Evolutionary conservation across 1,284 basidiomycete genomes (phyloP).

Genomic region (Pulveroboletus sp.): DNA sequence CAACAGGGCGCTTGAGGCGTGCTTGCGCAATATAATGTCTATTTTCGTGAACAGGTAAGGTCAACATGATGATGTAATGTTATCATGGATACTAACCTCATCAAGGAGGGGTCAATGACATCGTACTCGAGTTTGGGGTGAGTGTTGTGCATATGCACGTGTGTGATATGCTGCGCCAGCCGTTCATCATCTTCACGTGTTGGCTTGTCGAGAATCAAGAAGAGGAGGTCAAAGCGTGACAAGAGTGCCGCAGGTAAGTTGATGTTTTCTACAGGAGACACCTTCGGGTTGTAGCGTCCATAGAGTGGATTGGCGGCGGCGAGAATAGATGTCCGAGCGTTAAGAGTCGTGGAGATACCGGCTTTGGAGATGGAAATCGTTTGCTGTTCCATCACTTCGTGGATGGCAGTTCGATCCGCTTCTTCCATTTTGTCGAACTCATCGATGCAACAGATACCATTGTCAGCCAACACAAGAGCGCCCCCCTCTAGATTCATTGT

Average conservation of each 20-base stretch:
- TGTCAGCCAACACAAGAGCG: slow-evolving; percentile 96
- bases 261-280: slow-evolving; percentile 98
- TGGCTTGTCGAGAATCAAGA: slow-evolving; percentile 96
- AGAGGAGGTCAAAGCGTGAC: slow-evolving; percentile 95
- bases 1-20: slow-evolving; percentile 84
- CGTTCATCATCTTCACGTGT: slow-evolving; percentile 92
- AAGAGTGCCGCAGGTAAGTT: slow-evolving; percentile 96
- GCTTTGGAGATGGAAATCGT: slow-evolving; percentile 99
- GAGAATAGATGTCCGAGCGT: slow-evolving; percentile 97
- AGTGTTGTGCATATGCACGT: slow-evolving; percentile 94
- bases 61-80: not conserved
- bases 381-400: slow-evolving; percentile 99
- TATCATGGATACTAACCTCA: slow-evolving; percentile 58
- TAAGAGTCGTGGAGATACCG: slow-evolving; percentile 97
- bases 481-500: slow-evolving; percentile 79
- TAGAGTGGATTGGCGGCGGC: slow-evolving; percentile 98
- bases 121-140: slow-evolving; percentile 87
- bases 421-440: slow-evolving; percentile 99
- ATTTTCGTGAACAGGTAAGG: slow-evolving; percentile 9
- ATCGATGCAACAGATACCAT: slow-evolving; percentile 99
- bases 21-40: slow-evolving; percentile 96
- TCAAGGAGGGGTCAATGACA: slow-evolving; percentile 80
- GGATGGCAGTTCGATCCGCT: slow-evolving; percentile 94
- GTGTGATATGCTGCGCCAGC: slow-evolving; percentile 94
- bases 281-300: slow-evolving; percentile 96